Evolutionary conservation across 2,329 filamentous ascomycete species (phyloP), one percentile per base, ranked within the genome.

Genomic region (Gaeumannomyces sp.): DNA sequence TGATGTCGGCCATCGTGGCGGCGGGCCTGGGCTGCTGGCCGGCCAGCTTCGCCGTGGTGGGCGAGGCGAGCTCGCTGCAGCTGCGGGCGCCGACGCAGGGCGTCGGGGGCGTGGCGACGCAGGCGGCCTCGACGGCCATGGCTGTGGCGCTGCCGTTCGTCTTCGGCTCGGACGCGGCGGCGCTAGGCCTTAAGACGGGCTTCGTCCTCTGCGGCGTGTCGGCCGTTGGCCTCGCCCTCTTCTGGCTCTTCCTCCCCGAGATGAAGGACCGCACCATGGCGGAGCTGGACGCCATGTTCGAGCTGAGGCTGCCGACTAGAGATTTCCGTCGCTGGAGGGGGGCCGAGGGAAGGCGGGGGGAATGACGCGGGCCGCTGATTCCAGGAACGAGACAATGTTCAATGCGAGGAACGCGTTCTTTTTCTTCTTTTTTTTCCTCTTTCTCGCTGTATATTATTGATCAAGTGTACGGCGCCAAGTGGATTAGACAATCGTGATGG

Each of bases 251-350:
- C 13, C 25, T 70, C 31, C 68, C 69, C 27, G 69, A 71, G 61
- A 71, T 71, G 67, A 68, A 70, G 61, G 70, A 68, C 25, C 69
- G 67, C 10, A 68, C 66, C 31, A 50, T 71, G 5, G 71, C 71
- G 60, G 70, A 71, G 64, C 66, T 70, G 19, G 69, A 69, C 53
- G 68, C 69, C 33, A 59, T 71, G 25, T 71, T 71, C 59, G 66
- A 68, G 63, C 69, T 70, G 62, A 66, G 64, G n/a, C 66, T 70
- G 16, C 45, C 69, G 38, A 65, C 67, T 28, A 45, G 25, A 31
- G 60, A 33, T 3, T 61, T 61, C 28, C n/a, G 14, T 3, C 35
- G 3, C 5, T 61, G 60, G 60, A 33, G 22, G 8, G 31, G n/a
- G 13, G 19, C 25, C n/a, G 35, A 38, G 11, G 35, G 14, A 16